These are phyloP conservation scores for Bryoerythrophyllum caledonicum DNA, from an alignment of 225 moss, liverwort and hornwort species.

Conservation along the genomic window DNA sequence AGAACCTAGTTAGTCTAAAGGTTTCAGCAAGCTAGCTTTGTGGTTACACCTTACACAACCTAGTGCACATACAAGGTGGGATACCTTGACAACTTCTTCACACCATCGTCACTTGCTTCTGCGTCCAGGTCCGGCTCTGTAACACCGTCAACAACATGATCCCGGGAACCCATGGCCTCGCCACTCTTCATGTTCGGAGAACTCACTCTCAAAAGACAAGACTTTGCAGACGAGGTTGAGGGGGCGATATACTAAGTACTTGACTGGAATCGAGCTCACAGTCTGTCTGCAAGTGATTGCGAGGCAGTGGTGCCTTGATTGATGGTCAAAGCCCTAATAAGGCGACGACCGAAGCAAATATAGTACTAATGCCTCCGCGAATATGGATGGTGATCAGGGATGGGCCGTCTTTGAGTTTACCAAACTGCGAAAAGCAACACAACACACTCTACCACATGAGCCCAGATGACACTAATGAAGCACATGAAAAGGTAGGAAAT, in stretches of 20 bases:
- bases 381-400: not conserved
- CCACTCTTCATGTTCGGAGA: slow-evolving; percentile 10
- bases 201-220: no score
- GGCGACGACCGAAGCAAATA: not conserved
- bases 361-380: not conserved
- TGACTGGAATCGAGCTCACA: not conserved
- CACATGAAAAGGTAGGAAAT: not conserved
- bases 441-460: slow-evolving; percentile 13
- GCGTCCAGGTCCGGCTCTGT: not conserved
- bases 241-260: not conserved
- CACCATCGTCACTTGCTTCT: slow-evolving; percentile 17
- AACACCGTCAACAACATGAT: not conserved
- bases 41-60: no score
- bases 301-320: slow-evolving; percentile 2
- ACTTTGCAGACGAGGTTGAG: no score
- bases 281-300: not conserved
- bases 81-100: slow-evolving; percentile 33
- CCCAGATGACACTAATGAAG: not conserved
- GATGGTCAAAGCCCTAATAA: not conserved
- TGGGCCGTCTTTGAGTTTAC: not conserved
- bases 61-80: slow-evolving; percentile 37
- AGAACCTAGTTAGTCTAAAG: no score
- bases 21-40: no score
- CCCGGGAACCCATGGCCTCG: not conserved
- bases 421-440: not conserved